These are phyloP conservation scores for Kwoniella bestiolae DNA, from an alignment of 768 basidiomycete genomes.

Conservation along the genomic window DNA sequence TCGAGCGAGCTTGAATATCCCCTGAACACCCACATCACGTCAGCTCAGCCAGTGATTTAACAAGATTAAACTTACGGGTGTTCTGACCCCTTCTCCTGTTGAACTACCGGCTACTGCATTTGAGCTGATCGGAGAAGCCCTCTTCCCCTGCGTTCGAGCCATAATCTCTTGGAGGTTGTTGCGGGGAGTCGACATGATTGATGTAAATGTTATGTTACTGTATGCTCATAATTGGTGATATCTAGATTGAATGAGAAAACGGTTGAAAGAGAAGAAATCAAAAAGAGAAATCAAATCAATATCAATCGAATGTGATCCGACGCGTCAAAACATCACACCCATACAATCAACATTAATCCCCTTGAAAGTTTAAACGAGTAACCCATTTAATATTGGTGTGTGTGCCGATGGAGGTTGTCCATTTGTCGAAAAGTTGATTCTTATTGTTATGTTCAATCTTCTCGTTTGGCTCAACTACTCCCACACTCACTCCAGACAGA, in stretches of 20 bases:
- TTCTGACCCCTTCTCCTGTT: neutral
- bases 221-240: neutral
- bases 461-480: neutral
- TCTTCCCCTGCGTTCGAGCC: slow-evolving; percentile 16
- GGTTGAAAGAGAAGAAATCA: slow-evolving; percentile 8
- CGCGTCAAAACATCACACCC: slow-evolving; percentile 4
- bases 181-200: slow-evolving; percentile 29
- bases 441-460: neutral
- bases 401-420: slow-evolving; percentile 19
- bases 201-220: neutral
- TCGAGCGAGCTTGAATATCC: slow-evolving; percentile 5
- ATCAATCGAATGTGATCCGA: slow-evolving; percentile 2
- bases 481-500: neutral
- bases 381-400: neutral
- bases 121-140: slow-evolving; percentile 3
- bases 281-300: neutral
- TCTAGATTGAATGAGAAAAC: too few species aligned
- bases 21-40: neutral
- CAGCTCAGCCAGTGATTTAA: neutral
- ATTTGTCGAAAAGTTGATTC: neutral
- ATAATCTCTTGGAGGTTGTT: slow-evolving; percentile 41
- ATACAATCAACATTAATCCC: neutral
- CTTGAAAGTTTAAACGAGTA: slow-evolving; percentile 1
- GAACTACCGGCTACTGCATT: slow-evolving; percentile 8
- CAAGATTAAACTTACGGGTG: slow-evolving; percentile 9